Evolutionary conservation across 805 yeast genomes (phyloP).

Genomic region (Sugiyamaella qingdaonensis): DNA sequence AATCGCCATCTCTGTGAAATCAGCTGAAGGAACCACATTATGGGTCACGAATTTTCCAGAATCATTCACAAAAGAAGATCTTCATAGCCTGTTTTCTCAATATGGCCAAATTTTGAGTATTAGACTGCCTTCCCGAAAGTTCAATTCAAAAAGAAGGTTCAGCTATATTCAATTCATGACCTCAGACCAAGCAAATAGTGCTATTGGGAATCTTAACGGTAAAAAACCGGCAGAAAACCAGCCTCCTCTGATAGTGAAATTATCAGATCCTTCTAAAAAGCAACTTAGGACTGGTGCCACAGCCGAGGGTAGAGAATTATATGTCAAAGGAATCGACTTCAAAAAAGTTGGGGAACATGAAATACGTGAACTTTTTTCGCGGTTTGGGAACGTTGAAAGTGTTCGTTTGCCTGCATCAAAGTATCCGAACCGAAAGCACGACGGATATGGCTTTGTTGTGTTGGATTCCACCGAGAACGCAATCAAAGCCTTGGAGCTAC

Average conservation of each 20-base stretch:
- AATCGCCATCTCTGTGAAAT: conserved; percentile 42
- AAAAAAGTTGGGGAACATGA: conserved; percentile 36
- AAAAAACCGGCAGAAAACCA: conserved; percentile 29
- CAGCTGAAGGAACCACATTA: conserved; percentile 48
- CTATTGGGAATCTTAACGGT: conserved; percentile 42
- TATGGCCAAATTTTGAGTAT: conserved; percentile 45
- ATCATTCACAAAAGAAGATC: conserved; percentile 36
- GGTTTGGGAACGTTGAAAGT: conserved; percentile 51
- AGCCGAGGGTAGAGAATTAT: conserved; percentile 54
- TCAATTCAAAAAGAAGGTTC: conserved; percentile 57
- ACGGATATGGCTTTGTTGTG: conserved; percentile 65
- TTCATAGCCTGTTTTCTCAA: conserved; percentile 40
- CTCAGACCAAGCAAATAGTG: conserved; percentile 42
- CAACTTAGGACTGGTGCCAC: conserved; percentile 42
- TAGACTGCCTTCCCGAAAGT: conserved; percentile 61
- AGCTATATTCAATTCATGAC: conserved; percentile 61
- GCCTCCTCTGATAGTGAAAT: conserved; percentile 47
- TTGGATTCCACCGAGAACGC: conserved; percentile 47
- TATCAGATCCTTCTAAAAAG: conserved; percentile 55
- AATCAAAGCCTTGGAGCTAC: conserved; percentile 40
- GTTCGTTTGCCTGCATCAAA: conserved; percentile 46
- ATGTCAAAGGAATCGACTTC: conserved; percentile 51
- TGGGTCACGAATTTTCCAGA: conserved; percentile 79
- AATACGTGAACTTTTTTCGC: conserved; percentile 41
- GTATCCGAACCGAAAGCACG: conserved; percentile 38